Evolutionary conservation across 768 basidiomycete genomes (phyloP).

Genomic region (Strobilomyces dryophilus): DNA sequence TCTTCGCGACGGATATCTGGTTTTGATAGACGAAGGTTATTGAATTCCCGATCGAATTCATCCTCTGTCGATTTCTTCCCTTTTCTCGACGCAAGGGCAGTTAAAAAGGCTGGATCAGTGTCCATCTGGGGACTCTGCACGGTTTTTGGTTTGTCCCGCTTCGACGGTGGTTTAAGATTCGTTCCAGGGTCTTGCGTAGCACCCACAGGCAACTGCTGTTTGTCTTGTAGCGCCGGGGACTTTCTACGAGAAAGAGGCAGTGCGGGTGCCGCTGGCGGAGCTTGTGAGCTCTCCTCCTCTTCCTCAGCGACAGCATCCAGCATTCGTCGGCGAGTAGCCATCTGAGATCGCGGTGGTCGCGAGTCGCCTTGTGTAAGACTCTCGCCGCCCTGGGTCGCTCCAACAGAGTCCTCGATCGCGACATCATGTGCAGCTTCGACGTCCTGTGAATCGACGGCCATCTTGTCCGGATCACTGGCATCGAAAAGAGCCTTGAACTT

Average conservation of each 20-base stretch:
- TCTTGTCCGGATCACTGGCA: slow-evolving; percentile 49
- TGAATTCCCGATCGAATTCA: slow-evolving; percentile 75
- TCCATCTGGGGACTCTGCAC: slow-evolving; percentile 33
- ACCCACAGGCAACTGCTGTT: not conserved
- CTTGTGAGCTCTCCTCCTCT: slow-evolving; percentile 40
- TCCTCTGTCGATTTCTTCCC: slow-evolving; percentile 57
- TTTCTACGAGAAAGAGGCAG: not conserved
- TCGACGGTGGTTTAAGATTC: slow-evolving; percentile 1
- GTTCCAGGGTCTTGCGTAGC: slow-evolving; percentile 26
- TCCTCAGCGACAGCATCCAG: slow-evolving; percentile 48
- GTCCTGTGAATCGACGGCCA: slow-evolving; percentile 24
- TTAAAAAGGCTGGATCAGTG: slow-evolving; percentile 64
- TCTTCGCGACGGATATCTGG: slow-evolving; percentile 50
- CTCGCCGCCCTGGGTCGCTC: slow-evolving; percentile 11
- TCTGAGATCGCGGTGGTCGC: slow-evolving; percentile 7
- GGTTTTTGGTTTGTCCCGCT: slow-evolving; percentile 6
- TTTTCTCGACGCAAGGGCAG: slow-evolving; percentile 70
- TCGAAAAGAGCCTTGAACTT: slow-evolving; percentile 72
- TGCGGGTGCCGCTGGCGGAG: not conserved
- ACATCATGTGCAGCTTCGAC: slow-evolving; percentile 10
- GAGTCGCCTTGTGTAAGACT: slow-evolving; percentile 29
- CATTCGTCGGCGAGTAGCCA: slow-evolving; percentile 4
- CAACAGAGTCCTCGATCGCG: slow-evolving; percentile 10
- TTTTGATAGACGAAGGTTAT: slow-evolving; percentile 67
- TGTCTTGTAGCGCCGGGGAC: slow-evolving; percentile 1